Conservation (phyloP, 208 protist species). For the Leishmania amazonensis region DNA sequence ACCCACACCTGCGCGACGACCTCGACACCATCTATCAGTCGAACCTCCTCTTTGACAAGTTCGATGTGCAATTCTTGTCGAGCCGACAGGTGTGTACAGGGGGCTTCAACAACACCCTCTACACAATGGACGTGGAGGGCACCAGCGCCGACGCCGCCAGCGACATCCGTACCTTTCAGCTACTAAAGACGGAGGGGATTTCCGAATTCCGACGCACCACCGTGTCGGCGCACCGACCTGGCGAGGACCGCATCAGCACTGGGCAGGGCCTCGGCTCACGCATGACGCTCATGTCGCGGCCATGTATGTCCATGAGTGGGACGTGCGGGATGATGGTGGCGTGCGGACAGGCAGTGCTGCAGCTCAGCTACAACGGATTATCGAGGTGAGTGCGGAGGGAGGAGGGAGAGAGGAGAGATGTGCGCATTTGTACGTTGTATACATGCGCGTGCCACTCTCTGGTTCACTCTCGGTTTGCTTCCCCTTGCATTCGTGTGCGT, state of each 20-base stretch:
- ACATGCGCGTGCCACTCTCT: background rate
- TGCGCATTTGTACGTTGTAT: too few relatives aligned
- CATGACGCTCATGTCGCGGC: slow-evolving; percentile 54
- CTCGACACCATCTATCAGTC: slow-evolving; percentile 75
- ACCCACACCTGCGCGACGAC: slow-evolving; percentile 63
- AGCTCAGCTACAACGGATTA: slow-evolving; percentile 63
- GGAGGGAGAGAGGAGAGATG: background rate
- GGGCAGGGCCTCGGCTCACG: slow-evolving; percentile 51
- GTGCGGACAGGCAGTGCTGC: slow-evolving; percentile 69
- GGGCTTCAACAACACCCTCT: slow-evolving; percentile 71
- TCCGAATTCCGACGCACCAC: slow-evolving; percentile 36
- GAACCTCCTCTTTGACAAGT: slow-evolving; percentile 65
- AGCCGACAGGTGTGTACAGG: slow-evolving; percentile 65
- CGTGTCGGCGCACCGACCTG: slow-evolving; percentile 25
- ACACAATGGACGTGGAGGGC: slow-evolving; percentile 62
- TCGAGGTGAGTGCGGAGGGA: background rate
- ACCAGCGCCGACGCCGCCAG: slow-evolving; percentile 13
- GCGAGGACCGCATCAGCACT: slow-evolving; percentile 11
- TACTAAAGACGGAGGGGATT: slow-evolving; percentile 48
- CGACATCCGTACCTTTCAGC: slow-evolving; percentile 47
- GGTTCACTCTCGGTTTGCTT: background rate
- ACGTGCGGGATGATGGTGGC: slow-evolving; percentile 65
- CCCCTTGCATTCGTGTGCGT: background rate
- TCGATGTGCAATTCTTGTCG: slow-evolving; percentile 80
- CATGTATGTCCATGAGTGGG: slow-evolving; percentile 55